A percentile compares a stretch with the other conserved stretches of the same genome.
These are phyloP conservation scores for Fusarium domesticum DNA, from an alignment of 2,329 filamentous ascomycete genomes.

Conservation along the genomic window DNA sequence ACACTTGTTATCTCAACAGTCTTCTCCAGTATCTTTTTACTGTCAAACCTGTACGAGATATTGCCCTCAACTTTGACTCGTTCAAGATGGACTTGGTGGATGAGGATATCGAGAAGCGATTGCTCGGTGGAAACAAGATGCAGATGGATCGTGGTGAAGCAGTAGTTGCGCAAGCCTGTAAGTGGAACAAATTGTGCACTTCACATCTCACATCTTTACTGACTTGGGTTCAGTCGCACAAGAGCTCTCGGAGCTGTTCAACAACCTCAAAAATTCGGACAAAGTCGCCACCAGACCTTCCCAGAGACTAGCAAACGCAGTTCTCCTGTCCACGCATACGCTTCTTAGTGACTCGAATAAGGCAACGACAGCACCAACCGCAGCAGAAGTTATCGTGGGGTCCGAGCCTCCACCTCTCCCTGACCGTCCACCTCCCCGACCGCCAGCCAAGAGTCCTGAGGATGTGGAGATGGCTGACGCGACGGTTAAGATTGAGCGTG, in stretches of 20 bases:
- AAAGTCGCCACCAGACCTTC: conserved; percentile 65
- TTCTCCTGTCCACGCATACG: conserved; percentile 57
- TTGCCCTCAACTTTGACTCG: conserved; percentile 73
- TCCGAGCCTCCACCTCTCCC: conserved; percentile 49
- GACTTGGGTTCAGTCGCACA: conserved; percentile 57
- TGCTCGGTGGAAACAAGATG: conserved; percentile 66
- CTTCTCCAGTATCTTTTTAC: conserved; percentile 94
- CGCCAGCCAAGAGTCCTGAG: conserved; percentile 30
- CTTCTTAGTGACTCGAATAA: conserved; percentile 35
- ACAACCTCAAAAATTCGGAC: conserved; percentile 63
- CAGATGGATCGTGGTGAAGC: conserved; percentile 52
- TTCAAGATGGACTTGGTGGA: conserved; percentile 66
- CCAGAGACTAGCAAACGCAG: conserved; percentile 75
- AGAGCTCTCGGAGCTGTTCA: conserved; percentile 69
- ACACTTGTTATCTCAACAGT: conserved; percentile 97
- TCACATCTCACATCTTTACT: conserved; percentile 25
- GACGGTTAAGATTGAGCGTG: conserved; percentile 30
- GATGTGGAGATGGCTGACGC: conserved; percentile 38
- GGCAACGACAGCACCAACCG: conserved; percentile 5
- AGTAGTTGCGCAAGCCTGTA: conserved; percentile 71
- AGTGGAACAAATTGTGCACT: conserved; percentile 41
- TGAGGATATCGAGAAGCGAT: conserved; percentile 60
- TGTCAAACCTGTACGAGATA: conserved; percentile 73
- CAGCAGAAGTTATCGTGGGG: conserved; percentile 20
- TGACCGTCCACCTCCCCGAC: conserved; percentile 43